Base-by-base conservation (phyloP, 257 asterid genomes). In the Ehretia macrophylla region DNA sequence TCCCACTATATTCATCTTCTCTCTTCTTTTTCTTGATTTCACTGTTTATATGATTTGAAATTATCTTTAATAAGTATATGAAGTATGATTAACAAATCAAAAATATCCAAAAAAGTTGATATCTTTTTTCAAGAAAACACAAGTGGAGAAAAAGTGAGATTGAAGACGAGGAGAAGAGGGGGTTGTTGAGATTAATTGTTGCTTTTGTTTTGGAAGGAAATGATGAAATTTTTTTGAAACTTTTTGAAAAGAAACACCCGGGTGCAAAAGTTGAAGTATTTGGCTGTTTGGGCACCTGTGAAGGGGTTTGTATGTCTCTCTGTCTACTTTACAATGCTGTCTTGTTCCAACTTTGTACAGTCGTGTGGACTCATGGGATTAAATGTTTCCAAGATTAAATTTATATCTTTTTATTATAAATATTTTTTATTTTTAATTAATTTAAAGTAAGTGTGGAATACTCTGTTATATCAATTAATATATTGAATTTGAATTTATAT, bases 241-340 rank as follows among this genome's bases (percentile, higher is more conserved):
- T 54, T 71, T 51, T 71, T 59, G 68, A 65, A 70, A 64, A 59
- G 35, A 65, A 59, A 65, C 66, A 53, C 76, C 71, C 56, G 56
- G 56, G 56, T 16, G 32, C 56, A 20, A 51, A 42, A 42, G 44
- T 2, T 2, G 8, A 10, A 42, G 47, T 10, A 42, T 11, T 42
- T 42, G 12, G 47, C 3, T 42, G 47, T 11, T 38, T 42, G 12
- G 47, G 8, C 16, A 10, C 47, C 47, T 42, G 3, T 42, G 47
- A 10, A 14, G 47, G 47, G 47, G 35, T 27, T 27, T 27, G 4
- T 27, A 27, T 27, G 35, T 27, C 35, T 27, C 35, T 27, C 35
- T 27, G 35, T 27, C 35, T 27, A 27, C 35, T 27, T 1, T 27
- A 1, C 35, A 3, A 27, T 27, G 35, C 6, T 27, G 35, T 27